These are phyloP conservation scores for Zizania palustris DNA, from an alignment of 202 grass and related monocot species.

Conservation along the genomic window DNA sequence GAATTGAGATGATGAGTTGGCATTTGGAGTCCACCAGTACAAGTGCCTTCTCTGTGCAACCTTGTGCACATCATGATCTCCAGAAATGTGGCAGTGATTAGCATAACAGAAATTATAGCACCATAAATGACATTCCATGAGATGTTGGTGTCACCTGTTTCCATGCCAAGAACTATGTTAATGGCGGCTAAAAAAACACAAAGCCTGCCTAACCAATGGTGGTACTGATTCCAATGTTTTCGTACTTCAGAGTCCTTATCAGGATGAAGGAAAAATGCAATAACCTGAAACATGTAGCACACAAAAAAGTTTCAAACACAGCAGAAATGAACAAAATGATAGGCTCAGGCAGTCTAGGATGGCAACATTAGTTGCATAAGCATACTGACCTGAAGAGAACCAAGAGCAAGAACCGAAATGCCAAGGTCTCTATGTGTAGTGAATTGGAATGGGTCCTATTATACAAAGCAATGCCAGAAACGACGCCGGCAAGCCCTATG, in stretches of 20 bases:
- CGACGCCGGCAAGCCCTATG: constrained; percentile 46
- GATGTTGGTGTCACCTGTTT: constrained; percentile 37
- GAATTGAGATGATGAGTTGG: neutral
- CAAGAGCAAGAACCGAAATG: constrained; percentile 52
- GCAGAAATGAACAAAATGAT: neutral
- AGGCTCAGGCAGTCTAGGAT: neutral
- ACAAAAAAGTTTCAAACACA: neutral
- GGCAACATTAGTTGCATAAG: neutral
- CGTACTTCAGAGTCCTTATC: constrained; percentile 48
- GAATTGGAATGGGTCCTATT: constrained; percentile 50
- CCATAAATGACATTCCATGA: constrained; percentile 61
- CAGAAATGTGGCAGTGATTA: constrained; percentile 42
- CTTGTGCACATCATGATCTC: constrained; percentile 50
- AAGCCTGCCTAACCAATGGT: constrained; percentile 69
- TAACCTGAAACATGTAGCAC: constrained; percentile 42
- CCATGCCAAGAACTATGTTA: constrained; percentile 55
- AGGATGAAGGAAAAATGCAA: constrained; percentile 59
- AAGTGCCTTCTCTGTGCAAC: constrained; percentile 32
- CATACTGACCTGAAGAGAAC: constrained; percentile 55
- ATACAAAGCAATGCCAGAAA: constrained; percentile 60
- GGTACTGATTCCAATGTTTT: constrained; percentile 66
- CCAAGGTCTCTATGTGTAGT: constrained; percentile 48
- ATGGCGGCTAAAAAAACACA: constrained; percentile 60
- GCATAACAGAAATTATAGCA: constrained; percentile 41
- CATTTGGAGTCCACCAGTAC: constrained; percentile 14